A percentile compares a stretch with the other conserved stretches of the same genome.
These are phyloP conservation scores for Lepiota venenata DNA, from an alignment of 768 basidiomycete genomes.

Conservation along the genomic window DNA sequence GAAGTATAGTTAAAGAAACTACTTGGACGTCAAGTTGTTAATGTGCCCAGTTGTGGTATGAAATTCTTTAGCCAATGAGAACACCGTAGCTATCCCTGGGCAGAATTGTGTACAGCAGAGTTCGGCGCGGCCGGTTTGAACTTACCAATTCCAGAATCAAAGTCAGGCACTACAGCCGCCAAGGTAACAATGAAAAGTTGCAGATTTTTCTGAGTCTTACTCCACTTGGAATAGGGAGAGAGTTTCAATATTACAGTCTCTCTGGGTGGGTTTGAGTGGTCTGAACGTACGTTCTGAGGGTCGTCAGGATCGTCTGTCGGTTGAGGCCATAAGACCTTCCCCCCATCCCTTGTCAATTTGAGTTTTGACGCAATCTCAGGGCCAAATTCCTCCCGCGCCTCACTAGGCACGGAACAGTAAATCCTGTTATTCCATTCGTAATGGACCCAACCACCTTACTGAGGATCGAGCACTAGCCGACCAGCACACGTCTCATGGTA, in stretches of 20 bases:
- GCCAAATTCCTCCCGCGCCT: conserved; percentile 62
- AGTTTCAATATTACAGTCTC: no score
- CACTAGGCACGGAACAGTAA: conserved; percentile 29
- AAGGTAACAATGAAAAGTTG: conserved; percentile 60
- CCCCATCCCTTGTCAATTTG: conserved; percentile 55
- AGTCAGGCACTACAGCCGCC: conserved; percentile 65
- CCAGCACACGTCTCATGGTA: conserved; percentile 58
- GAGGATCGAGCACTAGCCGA: conserved; percentile 57
- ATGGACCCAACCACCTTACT: conserved; percentile 35
- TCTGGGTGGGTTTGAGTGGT: no score
- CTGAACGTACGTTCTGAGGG: conserved; percentile 47
- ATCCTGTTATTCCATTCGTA: neutral
- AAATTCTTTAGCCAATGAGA: conserved; percentile 55
- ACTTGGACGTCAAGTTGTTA: conserved; percentile 62
- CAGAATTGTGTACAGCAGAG: neutral
- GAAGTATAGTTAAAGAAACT: conserved; percentile 9
- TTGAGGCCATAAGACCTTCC: conserved; percentile 66
- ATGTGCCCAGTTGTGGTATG: conserved; percentile 53
- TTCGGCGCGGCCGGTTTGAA: neutral
- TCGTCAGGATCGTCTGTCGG: conserved; percentile 58
- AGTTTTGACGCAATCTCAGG: conserved; percentile 47
- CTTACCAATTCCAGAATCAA: conserved; percentile 61
- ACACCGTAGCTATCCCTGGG: conserved; percentile 51
- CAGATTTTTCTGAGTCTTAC: conserved; percentile 44
- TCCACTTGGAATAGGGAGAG: conserved; percentile 32